These are phyloP conservation scores for Yamadazyma endophytica DNA, from an alignment of 805 yeast genomes.

Conservation along the genomic window DNA sequence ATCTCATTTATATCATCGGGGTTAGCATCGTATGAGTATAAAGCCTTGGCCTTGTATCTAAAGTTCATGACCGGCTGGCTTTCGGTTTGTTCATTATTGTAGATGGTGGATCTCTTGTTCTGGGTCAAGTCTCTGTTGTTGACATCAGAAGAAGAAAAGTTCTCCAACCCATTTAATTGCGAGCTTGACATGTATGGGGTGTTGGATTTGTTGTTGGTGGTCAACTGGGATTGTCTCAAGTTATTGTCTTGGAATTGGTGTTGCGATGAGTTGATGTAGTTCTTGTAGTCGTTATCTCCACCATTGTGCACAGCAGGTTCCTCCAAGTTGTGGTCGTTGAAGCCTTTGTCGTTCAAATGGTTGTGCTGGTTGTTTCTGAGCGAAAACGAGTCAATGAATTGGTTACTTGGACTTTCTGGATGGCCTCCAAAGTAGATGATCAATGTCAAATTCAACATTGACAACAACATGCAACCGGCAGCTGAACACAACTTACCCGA, in stretches of 20 bases:
- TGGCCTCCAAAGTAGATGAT: constrained; percentile 87
- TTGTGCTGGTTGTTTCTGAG: constrained; percentile 39
- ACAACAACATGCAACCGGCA: constrained; percentile 83
- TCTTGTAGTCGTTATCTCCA: constrained; percentile 21
- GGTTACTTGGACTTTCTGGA: constrained; percentile 80
- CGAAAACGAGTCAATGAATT: constrained; percentile 80
- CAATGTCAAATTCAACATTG: constrained; percentile 83
- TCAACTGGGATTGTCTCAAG: constrained; percentile 32
- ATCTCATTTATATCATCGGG: constrained; percentile 92
- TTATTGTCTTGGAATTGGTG: constrained; percentile 19
- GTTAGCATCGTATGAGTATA: constrained; percentile 83
- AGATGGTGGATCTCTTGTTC: constrained; percentile 19
- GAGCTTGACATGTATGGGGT: constrained; percentile 47
- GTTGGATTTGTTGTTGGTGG: constrained; percentile 24
- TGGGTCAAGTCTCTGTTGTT: constrained; percentile 27
- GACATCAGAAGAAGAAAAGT: constrained; percentile 38
- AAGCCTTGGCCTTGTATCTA: constrained; percentile 81
- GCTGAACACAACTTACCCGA: constrained; percentile 80
- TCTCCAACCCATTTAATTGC: constrained; percentile 60
- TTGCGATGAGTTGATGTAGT: constrained; percentile 6
- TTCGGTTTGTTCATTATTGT: constrained; percentile 17
- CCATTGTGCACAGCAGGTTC: too few relatives aligned
- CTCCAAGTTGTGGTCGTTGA: constrained; percentile 13
- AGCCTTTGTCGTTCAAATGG: constrained; percentile 22
- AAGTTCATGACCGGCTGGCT: constrained; percentile 42